Percentiles rank a stretch among this genome's conserved stretches.
Conservation (phyloP, 1,284 basidiomycete genomes). For the Sphaerobolus stellatus region DNA sequence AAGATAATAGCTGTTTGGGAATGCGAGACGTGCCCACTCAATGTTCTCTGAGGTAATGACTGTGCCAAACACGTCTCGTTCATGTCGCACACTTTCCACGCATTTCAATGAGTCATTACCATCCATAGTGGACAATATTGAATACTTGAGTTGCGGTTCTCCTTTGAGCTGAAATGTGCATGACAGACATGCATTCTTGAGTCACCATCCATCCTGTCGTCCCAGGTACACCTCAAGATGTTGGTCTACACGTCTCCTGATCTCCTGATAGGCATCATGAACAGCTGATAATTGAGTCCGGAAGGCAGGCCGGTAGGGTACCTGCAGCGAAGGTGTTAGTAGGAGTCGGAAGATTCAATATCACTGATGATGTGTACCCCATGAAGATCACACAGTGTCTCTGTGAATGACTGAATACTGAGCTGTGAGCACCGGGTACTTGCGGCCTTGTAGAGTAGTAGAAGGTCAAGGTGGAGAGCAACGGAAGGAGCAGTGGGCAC, state of each 20-base stretch:
- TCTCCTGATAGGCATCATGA: slow-evolving; percentile 19
- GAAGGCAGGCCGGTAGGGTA: not conserved
- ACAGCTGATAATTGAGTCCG: slow-evolving; percentile 14
- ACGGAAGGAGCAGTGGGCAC: slow-evolving; percentile 5
- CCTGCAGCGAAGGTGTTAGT: not conserved
- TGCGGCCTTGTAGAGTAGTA: not conserved
- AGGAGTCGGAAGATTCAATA: not conserved
- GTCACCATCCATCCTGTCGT: slow-evolving; percentile 10
- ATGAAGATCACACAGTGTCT: slow-evolving; percentile 10
- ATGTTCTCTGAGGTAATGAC: not conserved
- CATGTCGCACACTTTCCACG: slow-evolving; percentile 13
- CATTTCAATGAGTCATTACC: slow-evolving; percentile 35
- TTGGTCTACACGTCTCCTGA: slow-evolving; percentile 9
- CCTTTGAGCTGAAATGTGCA: slow-evolving; percentile 28
- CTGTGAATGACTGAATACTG: slow-evolving; percentile 12
- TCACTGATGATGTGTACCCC: not conserved
- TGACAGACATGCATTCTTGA: slow-evolving; percentile 25
- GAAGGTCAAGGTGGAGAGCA: slow-evolving; percentile 2
- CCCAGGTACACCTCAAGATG: slow-evolving; percentile 2
- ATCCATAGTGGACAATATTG: slow-evolving; percentile 29
- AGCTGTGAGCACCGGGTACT: slow-evolving; percentile 8
- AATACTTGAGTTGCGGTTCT: slow-evolving; percentile 23
- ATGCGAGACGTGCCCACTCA: slow-evolving; percentile 10
- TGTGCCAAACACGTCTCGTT: slow-evolving; percentile 1
- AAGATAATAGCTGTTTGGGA: slow-evolving; percentile 17